These are phyloP conservation scores for Corchorus olitorius DNA, from an alignment of 345 rosid genomes.

Conservation along the genomic window DNA sequence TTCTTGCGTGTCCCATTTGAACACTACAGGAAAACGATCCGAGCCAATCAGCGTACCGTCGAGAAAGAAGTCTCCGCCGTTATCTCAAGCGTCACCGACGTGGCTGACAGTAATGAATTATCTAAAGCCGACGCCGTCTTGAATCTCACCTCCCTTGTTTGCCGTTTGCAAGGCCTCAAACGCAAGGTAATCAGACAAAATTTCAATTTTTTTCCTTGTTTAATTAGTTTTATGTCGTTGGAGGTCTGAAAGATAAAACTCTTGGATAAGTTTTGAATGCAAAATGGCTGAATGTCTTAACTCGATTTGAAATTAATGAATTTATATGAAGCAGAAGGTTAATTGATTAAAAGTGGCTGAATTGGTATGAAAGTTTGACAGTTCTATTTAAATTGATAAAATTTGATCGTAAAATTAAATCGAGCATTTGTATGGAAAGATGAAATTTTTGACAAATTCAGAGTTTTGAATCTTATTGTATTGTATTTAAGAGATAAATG, in stretches of 20 bases:
- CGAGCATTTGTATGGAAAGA: not conserved
- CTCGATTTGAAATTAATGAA: not conserved
- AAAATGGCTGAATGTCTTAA: not conserved
- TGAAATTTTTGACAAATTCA: not conserved
- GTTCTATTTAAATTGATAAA: not conserved
- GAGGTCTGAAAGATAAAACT: not conserved
- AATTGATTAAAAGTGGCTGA: not conserved
- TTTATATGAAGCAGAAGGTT: not conserved
- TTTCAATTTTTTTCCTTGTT: not conserved
- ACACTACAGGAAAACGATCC: slow-evolving; percentile 92
- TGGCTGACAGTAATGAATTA: slow-evolving; percentile 52
- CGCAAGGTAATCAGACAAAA: slow-evolving; percentile 55
- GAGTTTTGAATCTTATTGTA: not conserved
- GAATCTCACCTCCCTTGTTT: slow-evolving; percentile 75
- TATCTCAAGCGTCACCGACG: slow-evolving; percentile 58
- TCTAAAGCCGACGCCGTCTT: slow-evolving; percentile 71
- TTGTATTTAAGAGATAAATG: not conserved
- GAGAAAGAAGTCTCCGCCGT: slow-evolving; percentile 87
- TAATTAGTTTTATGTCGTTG: not conserved
- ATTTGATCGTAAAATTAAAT: not conserved
- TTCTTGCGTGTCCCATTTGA: slow-evolving; percentile 93
- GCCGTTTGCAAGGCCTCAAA: slow-evolving; percentile 94
- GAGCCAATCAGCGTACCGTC: slow-evolving; percentile 70
- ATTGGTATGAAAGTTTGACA: not conserved
- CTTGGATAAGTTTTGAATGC: not conserved